These are phyloP conservation scores for Ganoderma boninense DNA, from an alignment of 1,284 basidiomycete genomes.

Conservation along the genomic window DNA sequence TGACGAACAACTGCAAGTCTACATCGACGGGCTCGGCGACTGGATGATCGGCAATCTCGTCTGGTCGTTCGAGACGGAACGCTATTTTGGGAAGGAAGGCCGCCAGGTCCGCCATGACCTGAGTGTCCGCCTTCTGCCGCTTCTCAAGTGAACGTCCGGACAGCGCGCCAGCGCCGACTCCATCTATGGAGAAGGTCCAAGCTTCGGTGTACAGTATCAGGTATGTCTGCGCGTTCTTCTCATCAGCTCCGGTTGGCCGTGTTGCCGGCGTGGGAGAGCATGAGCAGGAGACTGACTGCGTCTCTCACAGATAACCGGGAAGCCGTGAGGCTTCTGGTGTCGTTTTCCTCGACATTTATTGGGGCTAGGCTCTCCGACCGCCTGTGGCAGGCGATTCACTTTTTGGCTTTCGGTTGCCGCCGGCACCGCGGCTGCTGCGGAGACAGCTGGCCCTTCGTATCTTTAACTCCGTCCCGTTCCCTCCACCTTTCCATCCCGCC, in stretches of 20 bases:
- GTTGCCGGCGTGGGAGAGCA: not conserved
- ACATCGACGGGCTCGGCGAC: constrained; percentile 47
- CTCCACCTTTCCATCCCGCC: not conserved
- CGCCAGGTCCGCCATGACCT: constrained; percentile 44
- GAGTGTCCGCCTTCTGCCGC: constrained; percentile 44
- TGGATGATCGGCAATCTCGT: constrained; percentile 52
- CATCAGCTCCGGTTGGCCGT: not conserved
- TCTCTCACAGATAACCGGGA: constrained; percentile 3
- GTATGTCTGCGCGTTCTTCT: not conserved
- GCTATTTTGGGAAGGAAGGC: constrained; percentile 50
- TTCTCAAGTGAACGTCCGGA: constrained; percentile 24
- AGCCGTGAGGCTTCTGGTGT: not conserved
- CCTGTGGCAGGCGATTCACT: not conserved
- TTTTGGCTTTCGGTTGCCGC: constrained; percentile 4
- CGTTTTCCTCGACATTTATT: not conserved
- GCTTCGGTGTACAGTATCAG: not conserved
- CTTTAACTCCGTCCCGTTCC: not conserved
- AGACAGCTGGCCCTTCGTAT: not conserved
- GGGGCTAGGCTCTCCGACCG: not conserved
- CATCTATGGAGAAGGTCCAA: not conserved
- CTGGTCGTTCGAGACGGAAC: constrained; percentile 52
- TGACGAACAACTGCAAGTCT: constrained; percentile 45
- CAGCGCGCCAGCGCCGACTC: not conserved
- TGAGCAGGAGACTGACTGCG: not conserved
- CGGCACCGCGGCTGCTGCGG: not conserved